Base-by-base conservation (phyloP, 805 yeast species). In the Candida cerambycidarum region DNA sequence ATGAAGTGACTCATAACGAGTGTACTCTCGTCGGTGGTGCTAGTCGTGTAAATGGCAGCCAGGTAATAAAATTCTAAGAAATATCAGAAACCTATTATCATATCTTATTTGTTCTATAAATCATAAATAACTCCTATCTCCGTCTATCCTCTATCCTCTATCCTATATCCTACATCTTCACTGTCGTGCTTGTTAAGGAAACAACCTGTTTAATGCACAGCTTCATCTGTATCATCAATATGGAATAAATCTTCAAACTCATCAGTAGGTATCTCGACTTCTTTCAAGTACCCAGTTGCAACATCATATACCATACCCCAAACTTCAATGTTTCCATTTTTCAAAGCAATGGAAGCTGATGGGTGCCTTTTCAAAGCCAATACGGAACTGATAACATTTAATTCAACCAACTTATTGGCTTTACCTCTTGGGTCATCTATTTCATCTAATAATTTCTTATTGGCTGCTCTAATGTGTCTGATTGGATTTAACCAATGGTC, bases 251-350 rank as follows among this genome's bases (percentile, higher is more conserved):
- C 75, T 44, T 65, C 69, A 43, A 63, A 66, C 52, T 69, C 75
- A 53, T 71, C 76, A 39, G 55, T 58, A 27, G 75, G 72, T 17
- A 66, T 57, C 40, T 65, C 68, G 12, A 66, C 61, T 46, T 65
- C 69, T 11, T 51, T 53, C 29, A 89, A 67, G 23, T 73, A 70
- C 17, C 97, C 97, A 12, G 85, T 76, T 27, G 76, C 81, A 17
- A 89, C 95, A 58, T 89, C 89, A 67, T 89, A 90, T 39, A 90
- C 76, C 56, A 89, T 63, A 0, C 96, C 97, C 74, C 86, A 81
- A 32, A 90, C 82, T 58, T 85, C 84, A 28, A 90, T 72, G 11
- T 81, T 78, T 9, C 83, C 79, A 44, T 68, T 71, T 36, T 73
- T 71, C 42, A 81, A 62, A 17, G 93, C 95, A 42, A 75, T 73